Base-by-base conservation (phyloP, 2,329 filamentous ascomycete genomes). In the Diaporthe longicolla region DNA sequence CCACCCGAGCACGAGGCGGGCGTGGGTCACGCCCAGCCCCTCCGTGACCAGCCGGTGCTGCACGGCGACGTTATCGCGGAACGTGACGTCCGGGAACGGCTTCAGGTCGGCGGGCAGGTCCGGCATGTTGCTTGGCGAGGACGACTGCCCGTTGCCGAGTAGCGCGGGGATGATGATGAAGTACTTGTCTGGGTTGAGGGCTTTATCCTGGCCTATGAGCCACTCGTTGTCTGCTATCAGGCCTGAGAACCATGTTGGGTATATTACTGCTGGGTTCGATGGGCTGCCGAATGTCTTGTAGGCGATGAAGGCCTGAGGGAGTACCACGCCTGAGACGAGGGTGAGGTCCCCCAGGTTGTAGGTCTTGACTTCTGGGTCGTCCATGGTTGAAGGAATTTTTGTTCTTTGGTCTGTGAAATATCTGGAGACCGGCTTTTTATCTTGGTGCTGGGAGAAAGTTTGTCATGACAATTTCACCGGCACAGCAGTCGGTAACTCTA, bases 221-320 rank as follows among this genome's bases (percentile, higher is more conserved):
- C 93, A 95, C 80, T 93, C 87, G 75, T 95, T 95, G 78, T 94
- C 91, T 3, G 87, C 84, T 76, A 95, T 93, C 3, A 83, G 85
- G 83, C 82, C 82, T 70, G 80, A 82, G 80, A 92, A 95, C 93
- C 93, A 95, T 2, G 91, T 91, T 2, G 93, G 94, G 79, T 95
- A 95, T 75, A 95, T 88, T 73, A 95, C 89, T 3, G 90, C 91
- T 10, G 93, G 93, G 8, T 84, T 85, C 0, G 84, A 87, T 0
- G 89, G 80, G 72, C 91, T 85, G 26, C 94, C 94, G 77, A 93
- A 92, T 0, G 93, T 94, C 82, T 93, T 95, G 86, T 94, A 96
- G 21, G 93, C 93, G 71, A 96, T 90, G 78, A 89, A 89, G 1
- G 94, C 93, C 77, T 89, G 81, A 1, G 88, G 86, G 24, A 95